A percentile compares a stretch with the other conserved stretches of the same genome.
Evolutionary conservation across 495 filamentous ascomycete genomes (phyloP).

Genomic region (Acidiella bohemica): DNA sequence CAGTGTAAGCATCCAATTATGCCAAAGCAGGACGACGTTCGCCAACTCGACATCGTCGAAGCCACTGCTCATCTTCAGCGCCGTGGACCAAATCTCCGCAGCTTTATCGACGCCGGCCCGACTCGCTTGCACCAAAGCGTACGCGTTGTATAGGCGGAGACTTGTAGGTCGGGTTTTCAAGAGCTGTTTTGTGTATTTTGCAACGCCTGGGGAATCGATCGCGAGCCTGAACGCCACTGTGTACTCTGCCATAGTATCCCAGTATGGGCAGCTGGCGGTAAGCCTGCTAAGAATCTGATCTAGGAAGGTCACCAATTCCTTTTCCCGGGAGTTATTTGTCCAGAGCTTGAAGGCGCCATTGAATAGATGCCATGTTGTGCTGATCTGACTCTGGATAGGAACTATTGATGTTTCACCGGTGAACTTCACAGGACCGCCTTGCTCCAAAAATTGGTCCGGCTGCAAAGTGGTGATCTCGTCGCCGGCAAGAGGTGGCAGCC

Average conservation of each 20-base stretch:
- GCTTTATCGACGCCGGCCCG: conserved; percentile 42
- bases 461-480: not conserved
- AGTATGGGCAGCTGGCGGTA: conserved; percentile 26
- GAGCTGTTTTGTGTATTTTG: conserved; percentile 55
- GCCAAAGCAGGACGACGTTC: conserved; percentile 48
- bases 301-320: conserved; percentile 35
- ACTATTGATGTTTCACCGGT: not conserved
- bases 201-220: conserved; percentile 30
- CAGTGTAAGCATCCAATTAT: conserved; percentile 58
- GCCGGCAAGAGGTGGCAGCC: conserved; percentile 41
- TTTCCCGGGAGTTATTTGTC: not conserved
- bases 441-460: conserved; percentile 4
- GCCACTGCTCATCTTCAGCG: conserved; percentile 42
- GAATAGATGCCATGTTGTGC: conserved; percentile 6
- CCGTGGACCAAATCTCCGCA: conserved; percentile 50
- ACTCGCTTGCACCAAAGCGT: conserved; percentile 56
- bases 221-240: conserved; percentile 54
- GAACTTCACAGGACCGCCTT: not conserved
- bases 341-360: not conserved
- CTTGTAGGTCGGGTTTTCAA: conserved; percentile 54
- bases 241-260: conserved; percentile 53
- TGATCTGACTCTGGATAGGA: not conserved
- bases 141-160: conserved; percentile 61
- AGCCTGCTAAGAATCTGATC: conserved; percentile 42
- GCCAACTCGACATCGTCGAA: conserved; percentile 29